Conservation (phyloP, 768 basidiomycete species). For the Inosperma sp. region DNA sequence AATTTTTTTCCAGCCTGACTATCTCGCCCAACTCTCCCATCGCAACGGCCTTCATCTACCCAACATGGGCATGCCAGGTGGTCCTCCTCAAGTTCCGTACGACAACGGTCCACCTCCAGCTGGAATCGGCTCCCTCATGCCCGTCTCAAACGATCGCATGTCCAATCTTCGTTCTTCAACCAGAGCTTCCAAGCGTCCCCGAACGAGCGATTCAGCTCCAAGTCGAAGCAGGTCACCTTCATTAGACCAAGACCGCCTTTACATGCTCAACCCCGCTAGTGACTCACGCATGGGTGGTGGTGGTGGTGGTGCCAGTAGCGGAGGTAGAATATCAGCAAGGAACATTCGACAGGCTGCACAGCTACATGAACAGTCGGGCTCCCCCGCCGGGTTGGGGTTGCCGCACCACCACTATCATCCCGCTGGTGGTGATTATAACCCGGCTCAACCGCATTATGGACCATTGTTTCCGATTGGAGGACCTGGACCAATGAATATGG, state of each 20-base stretch:
- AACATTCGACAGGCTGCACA: neutral
- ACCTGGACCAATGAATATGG: constrained; percentile 6
- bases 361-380: neutral
- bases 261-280: neutral
- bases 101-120: constrained; percentile 3
- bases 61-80: neutral
- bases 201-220: constrained; percentile 5
- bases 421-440: neutral
- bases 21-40: constrained; percentile 8
- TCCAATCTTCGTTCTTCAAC: constrained; percentile 20
- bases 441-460: constrained; percentile 1
- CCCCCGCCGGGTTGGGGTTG: neutral
- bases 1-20: constrained; percentile 17
- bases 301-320: too few relatives aligned
- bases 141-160: constrained; percentile 20
- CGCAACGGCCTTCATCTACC: constrained; percentile 13
- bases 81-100: constrained; percentile 11
- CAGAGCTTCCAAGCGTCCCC: constrained; percentile 17
- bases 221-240: constrained; percentile 9
- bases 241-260: constrained; percentile 5
- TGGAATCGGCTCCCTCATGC: constrained; percentile 16
- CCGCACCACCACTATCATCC: constrained; percentile 1
- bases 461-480: constrained; percentile 5
- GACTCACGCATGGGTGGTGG: too few relatives aligned
- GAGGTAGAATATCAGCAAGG: constrained; percentile 7